A percentile compares a stretch with the other conserved stretches of the same genome.
These are phyloP conservation scores for Didymella exigua DNA, from an alignment of 2,329 filamentous ascomycete genomes.

Conservation along the genomic window DNA sequence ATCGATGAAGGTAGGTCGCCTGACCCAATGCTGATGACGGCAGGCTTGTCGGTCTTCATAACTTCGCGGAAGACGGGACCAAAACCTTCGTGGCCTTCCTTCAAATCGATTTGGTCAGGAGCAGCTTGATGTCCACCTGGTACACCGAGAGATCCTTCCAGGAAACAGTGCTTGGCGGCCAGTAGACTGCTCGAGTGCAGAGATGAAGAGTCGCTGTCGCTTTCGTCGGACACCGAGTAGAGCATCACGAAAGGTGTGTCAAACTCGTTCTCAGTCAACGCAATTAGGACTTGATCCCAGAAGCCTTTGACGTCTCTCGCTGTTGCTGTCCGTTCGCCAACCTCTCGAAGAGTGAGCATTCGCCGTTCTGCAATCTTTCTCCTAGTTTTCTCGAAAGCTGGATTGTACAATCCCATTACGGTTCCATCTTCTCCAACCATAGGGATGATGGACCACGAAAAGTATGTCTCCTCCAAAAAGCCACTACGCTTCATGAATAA, in stretches of 20 bases:
- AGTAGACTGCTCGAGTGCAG: slow-evolving; percentile 70
- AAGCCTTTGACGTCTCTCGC: slow-evolving; percentile 76
- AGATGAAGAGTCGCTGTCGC: slow-evolving; percentile 73
- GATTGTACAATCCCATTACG: slow-evolving; percentile 79
- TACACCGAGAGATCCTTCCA: slow-evolving; percentile 75
- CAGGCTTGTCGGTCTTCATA: slow-evolving; percentile 69
- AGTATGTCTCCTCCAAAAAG: slow-evolving; percentile 79
- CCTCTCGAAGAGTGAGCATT: slow-evolving; percentile 78
- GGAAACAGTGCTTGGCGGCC: slow-evolving; percentile 66
- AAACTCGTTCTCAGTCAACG: slow-evolving; percentile 73
- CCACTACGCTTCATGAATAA: slow-evolving; percentile 73
- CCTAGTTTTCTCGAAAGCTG: slow-evolving; percentile 79
- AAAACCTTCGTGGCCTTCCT: slow-evolving; percentile 72
- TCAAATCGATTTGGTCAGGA: slow-evolving; percentile 69
- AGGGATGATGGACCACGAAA: slow-evolving; percentile 82
- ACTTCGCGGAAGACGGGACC: slow-evolving; percentile 76
- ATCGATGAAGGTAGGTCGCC: slow-evolving; percentile 69
- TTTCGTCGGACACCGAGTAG: slow-evolving; percentile 75
- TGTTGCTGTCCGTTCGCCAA: slow-evolving; percentile 74
- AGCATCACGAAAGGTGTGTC: slow-evolving; percentile 79
- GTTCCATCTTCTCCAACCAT: slow-evolving; percentile 75
- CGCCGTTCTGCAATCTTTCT: slow-evolving; percentile 78
- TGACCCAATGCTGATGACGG: slow-evolving; percentile 70
- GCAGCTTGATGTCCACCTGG: slow-evolving; percentile 67
- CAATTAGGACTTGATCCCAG: slow-evolving; percentile 72